A percentile compares a stretch with the other conserved stretches of the same genome.
Evolutionary conservation across 169 alveolate species (phyloP).

Genomic region (Plasmodium gaboni): DNA sequence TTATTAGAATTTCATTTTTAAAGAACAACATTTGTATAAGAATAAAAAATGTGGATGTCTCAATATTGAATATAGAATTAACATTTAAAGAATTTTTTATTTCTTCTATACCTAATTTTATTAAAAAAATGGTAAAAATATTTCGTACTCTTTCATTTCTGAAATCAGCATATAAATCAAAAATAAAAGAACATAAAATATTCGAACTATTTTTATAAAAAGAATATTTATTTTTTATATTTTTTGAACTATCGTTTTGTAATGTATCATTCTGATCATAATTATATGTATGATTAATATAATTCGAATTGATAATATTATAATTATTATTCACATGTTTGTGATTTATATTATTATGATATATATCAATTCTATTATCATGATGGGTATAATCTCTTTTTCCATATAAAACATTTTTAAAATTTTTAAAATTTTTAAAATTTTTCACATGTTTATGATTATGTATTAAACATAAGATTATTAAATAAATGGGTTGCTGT

Average conservation of each 20-base stretch:
- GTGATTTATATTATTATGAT: neutral
- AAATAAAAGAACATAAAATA: slow-evolving; percentile 57
- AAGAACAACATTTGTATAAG: slow-evolving; percentile 55
- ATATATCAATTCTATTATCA: neutral
- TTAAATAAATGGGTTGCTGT: slow-evolving; percentile 80
- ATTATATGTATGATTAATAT: slow-evolving; percentile 13
- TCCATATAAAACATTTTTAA: neutral
- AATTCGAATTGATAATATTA: neutral
- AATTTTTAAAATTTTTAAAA: neutral
- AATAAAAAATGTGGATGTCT: slow-evolving; percentile 45
- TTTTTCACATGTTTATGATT: slow-evolving; percentile 30
- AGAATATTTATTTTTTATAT: slow-evolving; percentile 3
- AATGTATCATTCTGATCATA: neutral
- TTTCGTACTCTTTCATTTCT: slow-evolving; percentile 27
- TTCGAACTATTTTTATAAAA: slow-evolving; percentile 42
- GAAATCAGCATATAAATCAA: slow-evolving; percentile 56
- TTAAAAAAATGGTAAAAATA: slow-evolving; percentile 65
- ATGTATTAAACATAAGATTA: slow-evolving; percentile 53
- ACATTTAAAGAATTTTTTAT: slow-evolving; percentile 44
- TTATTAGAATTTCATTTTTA: slow-evolving; percentile 26
- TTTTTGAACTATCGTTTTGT: neutral
- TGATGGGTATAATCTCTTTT: neutral
- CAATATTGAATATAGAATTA: slow-evolving; percentile 29
- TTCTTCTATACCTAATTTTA: slow-evolving; percentile 72
- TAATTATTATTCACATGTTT: neutral